Evolutionary conservation across 2,329 filamentous ascomycete species (phyloP).

Genomic region (Pleurostoma richardsiae): DNA sequence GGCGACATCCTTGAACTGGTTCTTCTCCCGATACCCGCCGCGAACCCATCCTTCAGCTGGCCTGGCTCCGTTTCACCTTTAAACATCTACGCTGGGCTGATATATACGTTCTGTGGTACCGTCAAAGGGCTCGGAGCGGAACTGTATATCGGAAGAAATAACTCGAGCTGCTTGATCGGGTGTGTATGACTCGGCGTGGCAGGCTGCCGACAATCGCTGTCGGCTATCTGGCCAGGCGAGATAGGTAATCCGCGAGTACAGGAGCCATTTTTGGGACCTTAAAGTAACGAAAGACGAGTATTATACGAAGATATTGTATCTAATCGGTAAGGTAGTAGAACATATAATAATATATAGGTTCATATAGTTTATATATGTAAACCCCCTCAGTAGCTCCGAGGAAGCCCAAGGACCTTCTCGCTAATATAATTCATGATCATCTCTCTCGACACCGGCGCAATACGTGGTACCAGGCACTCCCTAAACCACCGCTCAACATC

Average conservation of each 20-base stretch:
- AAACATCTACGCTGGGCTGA: not conserved
- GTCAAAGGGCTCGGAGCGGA: not conserved
- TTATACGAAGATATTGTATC: no score
- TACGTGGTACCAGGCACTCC: conserved; percentile 60
- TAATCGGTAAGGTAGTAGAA: no score
- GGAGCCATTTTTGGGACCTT: no score
- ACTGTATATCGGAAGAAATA: not conserved
- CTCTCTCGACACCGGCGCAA: conserved; percentile 62
- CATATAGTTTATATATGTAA: not conserved
- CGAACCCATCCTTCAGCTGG: not conserved
- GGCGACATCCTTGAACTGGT: not conserved
- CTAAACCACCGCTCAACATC: conserved; percentile 61
- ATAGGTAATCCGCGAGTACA: not conserved
- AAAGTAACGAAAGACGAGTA: no score
- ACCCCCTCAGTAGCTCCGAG: conserved; percentile 59
- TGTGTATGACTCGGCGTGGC: not conserved
- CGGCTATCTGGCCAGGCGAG: not conserved
- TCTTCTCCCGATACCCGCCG: not conserved
- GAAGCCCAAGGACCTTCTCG: conserved; percentile 62
- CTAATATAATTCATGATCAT: conserved; percentile 73
- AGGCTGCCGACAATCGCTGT: not conserved
- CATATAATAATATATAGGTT: not conserved
- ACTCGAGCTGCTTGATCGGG: not conserved
- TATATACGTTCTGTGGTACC: not conserved
- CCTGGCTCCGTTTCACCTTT: not conserved